Conservation (phyloP, 2,329 filamentous ascomycete genomes). For the Fusarium sp. region DNA sequence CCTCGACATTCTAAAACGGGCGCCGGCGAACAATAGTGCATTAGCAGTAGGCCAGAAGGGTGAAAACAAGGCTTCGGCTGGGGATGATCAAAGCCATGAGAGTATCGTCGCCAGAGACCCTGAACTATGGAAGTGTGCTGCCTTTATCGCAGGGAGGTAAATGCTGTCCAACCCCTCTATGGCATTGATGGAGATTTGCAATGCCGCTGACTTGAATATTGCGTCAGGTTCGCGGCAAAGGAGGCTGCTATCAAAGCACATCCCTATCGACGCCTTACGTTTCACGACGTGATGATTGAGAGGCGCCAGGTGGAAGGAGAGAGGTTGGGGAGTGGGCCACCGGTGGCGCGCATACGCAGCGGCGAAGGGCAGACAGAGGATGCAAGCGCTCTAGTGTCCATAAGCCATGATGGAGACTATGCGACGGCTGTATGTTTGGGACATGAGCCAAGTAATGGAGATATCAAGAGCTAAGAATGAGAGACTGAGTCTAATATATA, state of each 20-base stretch:
- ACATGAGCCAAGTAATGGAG: constrained; percentile 32
- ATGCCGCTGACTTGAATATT: constrained; percentile 10
- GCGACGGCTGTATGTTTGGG: constrained; percentile 74
- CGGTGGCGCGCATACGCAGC: constrained; percentile 54
- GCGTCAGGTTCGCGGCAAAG: constrained; percentile 70
- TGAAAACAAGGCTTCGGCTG: not conserved
- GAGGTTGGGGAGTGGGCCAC: constrained; percentile 51
- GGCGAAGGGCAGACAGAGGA: constrained; percentile 44
- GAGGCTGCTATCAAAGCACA: constrained; percentile 79
- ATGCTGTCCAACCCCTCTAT: constrained; percentile 1
- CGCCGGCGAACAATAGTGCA: not conserved
- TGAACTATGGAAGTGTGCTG: constrained; percentile 48
- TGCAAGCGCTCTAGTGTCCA: constrained; percentile 73
- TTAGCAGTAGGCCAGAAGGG: not conserved
- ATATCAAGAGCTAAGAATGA: not conserved
- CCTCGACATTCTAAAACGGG: constrained; percentile 23
- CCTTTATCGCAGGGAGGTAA: constrained; percentile 51
- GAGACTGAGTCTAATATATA: not conserved
- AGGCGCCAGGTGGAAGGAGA: constrained; percentile 36
- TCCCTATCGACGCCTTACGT: constrained; percentile 63
- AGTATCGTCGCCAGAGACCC: constrained; percentile 23
- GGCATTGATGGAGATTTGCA: not conserved
- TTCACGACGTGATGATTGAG: constrained; percentile 66
- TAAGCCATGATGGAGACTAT: constrained; percentile 88
- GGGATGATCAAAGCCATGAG: not conserved